Base-by-base conservation (phyloP, 129 eudicot species). In the Centrapalus pauciflorus region DNA sequence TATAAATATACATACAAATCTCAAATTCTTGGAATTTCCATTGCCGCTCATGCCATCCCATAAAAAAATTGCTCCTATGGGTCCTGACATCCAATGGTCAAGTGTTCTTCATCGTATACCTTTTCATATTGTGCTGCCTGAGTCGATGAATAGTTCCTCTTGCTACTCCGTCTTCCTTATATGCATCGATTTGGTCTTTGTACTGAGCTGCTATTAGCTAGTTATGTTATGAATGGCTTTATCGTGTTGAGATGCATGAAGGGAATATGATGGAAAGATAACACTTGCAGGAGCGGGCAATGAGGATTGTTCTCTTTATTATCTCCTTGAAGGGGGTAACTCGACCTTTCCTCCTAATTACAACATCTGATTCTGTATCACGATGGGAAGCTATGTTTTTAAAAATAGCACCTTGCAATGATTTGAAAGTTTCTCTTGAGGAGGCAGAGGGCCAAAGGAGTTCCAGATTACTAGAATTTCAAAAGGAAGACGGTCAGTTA, bases 371-470 rank as follows among this genome's bases (percentile, higher is more conserved):
- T 46, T 57, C 73, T 26, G 61, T 78, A 30, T 74, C 82, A 49
- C 77, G 12, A 63, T 89, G 96, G 96, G 96, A 85, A 75, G 79
- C 85, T 63, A 87, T 82, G 76, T 81, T 89, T 54, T 49, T 20
- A 26, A 80, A 60, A 9, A 32, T 85, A 67, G 84, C 77, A 37
- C 41, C 80, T 49, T 76, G 80, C 43, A 58, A 80, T 13, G 70
- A 82, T 61, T 62, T 78, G 7, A 71, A 80, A 49, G 74, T 89
- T 29, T 89, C 82, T 37, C 27, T 56, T 23, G 93, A 87, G 73
- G 70, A 50, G 46, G 68, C 28, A 59, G 77, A 82, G 34, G 61
- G 72, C 19, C 76, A 87, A 57, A 74, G 46, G 43, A 66, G 70
- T 52, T 82, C 65, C 43, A 78, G 81, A 66, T 55, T 73, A 23